Conservation (phyloP, 139 green algal genomes). For the Chlamydomonas eustigma region DNA sequence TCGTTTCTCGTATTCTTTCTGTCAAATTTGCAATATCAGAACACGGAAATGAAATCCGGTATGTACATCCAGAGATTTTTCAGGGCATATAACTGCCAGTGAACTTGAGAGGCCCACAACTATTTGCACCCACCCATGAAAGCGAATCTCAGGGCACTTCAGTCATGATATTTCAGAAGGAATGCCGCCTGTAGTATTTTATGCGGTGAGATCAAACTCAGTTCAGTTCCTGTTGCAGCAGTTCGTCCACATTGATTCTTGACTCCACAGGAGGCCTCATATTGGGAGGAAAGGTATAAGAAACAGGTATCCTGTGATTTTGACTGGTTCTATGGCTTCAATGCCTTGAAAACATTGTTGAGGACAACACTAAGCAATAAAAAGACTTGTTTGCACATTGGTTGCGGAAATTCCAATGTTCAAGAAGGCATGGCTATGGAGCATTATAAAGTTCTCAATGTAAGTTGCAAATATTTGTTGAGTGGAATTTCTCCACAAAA, state of each 20-base stretch:
- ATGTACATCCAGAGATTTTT: neutral
- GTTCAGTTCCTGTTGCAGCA: neutral
- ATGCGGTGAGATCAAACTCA: neutral
- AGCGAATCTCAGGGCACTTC: no score
- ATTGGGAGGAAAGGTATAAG: neutral
- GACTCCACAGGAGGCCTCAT: neutral
- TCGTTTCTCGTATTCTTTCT: neutral
- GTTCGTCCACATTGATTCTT: neutral
- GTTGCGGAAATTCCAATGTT: neutral
- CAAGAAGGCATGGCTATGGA: neutral
- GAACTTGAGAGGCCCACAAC: no score
- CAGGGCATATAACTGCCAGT: no score
- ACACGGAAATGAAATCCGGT: neutral
- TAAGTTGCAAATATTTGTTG: neutral
- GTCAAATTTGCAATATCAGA: neutral
- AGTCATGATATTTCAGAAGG: no score
- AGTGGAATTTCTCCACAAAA: neutral
- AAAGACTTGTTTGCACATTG: neutral
- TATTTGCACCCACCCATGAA: no score
- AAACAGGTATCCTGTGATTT: neutral
- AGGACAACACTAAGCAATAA: neutral
- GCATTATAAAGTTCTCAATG: neutral
- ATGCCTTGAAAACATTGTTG: neutral
- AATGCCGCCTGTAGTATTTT: neutral
- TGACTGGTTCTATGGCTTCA: neutral